Conservation (phyloP, 129 eudicot genomes). For the Flaveria bidentis region DNA sequence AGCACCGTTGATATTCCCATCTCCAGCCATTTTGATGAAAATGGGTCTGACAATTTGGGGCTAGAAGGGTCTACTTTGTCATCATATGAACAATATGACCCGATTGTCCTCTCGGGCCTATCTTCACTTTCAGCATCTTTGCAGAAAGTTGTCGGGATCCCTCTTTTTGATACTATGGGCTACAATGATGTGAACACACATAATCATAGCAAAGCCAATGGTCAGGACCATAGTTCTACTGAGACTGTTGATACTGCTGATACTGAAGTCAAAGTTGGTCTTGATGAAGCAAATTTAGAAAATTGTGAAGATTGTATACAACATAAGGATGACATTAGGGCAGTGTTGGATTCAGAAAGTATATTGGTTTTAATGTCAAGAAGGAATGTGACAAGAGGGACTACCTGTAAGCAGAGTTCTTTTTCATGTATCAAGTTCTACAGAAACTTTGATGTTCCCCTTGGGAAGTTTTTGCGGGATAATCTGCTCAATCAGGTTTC, state of each 20-base stretch:
- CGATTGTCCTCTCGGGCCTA: conserved; percentile 50
- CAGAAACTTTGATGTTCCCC: conserved; percentile 80
- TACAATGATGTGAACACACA: conserved; percentile 38
- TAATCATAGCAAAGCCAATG: conserved; percentile 30
- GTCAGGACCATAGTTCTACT: conserved; percentile 25
- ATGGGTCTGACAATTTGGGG: conserved; percentile 29
- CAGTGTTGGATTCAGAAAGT: conserved; percentile 73
- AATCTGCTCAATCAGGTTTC: conserved; percentile 82
- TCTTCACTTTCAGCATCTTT: conserved; percentile 54
- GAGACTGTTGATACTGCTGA: conserved; percentile 39
- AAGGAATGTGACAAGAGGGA: conserved; percentile 67
- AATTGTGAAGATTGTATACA: conserved; percentile 42
- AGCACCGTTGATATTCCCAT: conserved; percentile 46
- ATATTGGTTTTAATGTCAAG: conserved; percentile 84
- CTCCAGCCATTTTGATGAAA: conserved; percentile 51
- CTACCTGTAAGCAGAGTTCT: conserved; percentile 77
- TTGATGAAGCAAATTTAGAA: conserved; percentile 40
- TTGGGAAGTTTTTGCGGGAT: conserved; percentile 78
- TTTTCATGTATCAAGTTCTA: conserved; percentile 87
- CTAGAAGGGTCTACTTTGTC: conserved; percentile 44
- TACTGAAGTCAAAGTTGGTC: conserved; percentile 32
- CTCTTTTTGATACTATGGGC: conserved; percentile 47
- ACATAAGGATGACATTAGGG: conserved; percentile 53
- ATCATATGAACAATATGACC: conserved; percentile 55
- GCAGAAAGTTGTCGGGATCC: conserved; percentile 51